Base-by-base conservation (phyloP, 495 filamentous ascomycete species). In the Parachaetomium inaequale region DNA sequence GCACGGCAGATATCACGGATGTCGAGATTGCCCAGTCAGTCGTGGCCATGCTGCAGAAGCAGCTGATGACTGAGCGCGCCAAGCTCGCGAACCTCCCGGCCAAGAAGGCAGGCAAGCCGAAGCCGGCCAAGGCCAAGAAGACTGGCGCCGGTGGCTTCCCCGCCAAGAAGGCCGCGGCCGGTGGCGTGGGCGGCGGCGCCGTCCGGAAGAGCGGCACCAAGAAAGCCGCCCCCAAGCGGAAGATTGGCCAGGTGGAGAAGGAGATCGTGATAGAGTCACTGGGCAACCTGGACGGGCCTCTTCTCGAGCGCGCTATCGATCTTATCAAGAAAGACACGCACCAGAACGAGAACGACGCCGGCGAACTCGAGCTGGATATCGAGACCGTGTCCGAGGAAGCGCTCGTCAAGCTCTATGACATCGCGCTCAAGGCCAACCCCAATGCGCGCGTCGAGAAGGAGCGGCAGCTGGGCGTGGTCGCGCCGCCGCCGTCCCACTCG, bases 241-340 rank as follows among this genome's bases (percentile, higher is more conserved):
- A 74, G 76, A 80, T 79, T 50, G 85, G 84, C n/a, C 86, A 85
- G 57, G 75, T 86, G 21, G 89, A 96, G 77, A 95, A 95, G 77
- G 89, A 93, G 46, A 81, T 92, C 64, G 93, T 96, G 56, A 91
- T 90, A 1, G 86, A 85, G 57, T 87, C 87, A 7, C 92, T 96
- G 58, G 85, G 83, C 62, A 84, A 83, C 32, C 84, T 96, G 52
- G 83, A 88, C 1, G 87, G 89, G 29, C 78, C 80, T 26, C 87
- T 89, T 64, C 88, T 96, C 74, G 82, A 85, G 42, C 81, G 85
- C 62, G 91, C 91, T 6, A 87, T 96, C n/a, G 84, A 87, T 40
- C 92, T 96, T 67, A 98, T 98, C 70, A 89, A 93, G 73, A 85
- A 82, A 53, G 93, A 95, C 63, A 91, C 92, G 65, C 88, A 88